phyloP scores from a whole-genome alignment of 352 stramenopile species.

The Blastocystis hominis region DNA sequence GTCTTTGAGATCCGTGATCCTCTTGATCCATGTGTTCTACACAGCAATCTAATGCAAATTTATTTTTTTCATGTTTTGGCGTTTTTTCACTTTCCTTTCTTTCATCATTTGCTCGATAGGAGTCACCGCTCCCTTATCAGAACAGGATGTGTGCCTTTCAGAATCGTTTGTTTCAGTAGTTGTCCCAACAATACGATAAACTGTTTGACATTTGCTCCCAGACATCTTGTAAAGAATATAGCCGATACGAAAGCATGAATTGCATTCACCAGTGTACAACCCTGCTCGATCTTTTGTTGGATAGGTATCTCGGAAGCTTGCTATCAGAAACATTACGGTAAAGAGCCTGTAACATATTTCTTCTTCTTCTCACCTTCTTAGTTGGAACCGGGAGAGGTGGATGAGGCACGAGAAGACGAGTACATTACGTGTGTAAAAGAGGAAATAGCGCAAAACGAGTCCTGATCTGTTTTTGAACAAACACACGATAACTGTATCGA shows the following conservation, averaged over 20 bases:
- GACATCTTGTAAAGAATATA: neutral
- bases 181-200: neutral
- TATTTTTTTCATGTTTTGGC: neutral
- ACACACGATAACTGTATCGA: neutral
- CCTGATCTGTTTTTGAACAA: neutral
- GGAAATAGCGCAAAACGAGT: neutral
- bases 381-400: constrained; percentile 27
- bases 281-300: neutral
- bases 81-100: neutral
- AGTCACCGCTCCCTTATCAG: neutral
- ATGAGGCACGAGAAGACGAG: neutral
- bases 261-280: constrained; percentile 9
- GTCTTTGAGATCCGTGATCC: no score
- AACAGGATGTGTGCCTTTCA: neutral
- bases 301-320: constrained; percentile 13
- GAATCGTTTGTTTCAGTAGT: neutral
- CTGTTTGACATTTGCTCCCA: neutral
- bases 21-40: no score
- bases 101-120: neutral
- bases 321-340: neutral
- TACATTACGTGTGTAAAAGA: constrained; percentile 38
- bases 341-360: neutral
- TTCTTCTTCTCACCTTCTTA: neutral
- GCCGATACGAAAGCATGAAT: constrained; percentile 38
- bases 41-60: neutral